Evolutionary conservation across 192 early-diverging fungal genomes (phyloP), one percentile per base, ranked within the genome.

Genomic region (Gorgonomyces haynaldii): DNA sequence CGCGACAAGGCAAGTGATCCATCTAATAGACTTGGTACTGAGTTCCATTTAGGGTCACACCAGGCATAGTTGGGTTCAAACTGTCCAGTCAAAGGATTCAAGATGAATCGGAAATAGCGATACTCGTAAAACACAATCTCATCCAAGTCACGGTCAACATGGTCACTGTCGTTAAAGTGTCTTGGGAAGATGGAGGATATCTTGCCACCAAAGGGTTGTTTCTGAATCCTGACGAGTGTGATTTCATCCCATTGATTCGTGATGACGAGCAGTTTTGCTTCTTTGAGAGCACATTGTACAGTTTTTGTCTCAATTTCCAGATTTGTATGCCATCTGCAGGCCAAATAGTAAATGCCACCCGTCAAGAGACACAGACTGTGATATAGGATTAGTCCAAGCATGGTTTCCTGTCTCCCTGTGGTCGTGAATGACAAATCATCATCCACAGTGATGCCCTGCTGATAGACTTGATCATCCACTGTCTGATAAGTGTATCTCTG

Each of bases 311-410:
- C 49, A 24, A 93, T 71, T 56, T 78, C 83, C 65, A 81, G 71
- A 16, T 54, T 56, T 41, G 89, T 86, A 28, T 95, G 56, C 92
- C 95, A 96, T 24, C 89, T 81, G 37, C 78, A 82, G 8, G 91
- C 36, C 13, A 96, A 62, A 42, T 78, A 89, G 1, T 83, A 52
- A 6, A 82, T 54, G 3, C 92, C 92, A 2, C 68, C 53, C 2
- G 88, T 74, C 35, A 83, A 48, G 25, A 86, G 10, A 17, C 78
- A 84, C 2, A 81, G 28, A 4, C 83, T 6, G 42, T 76, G 60
- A 60, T 86, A 93, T 4, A 83, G 25, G 36, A 77, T 68, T 5
- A 76, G 45, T 0, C 64, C 66, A 1, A 60, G 26, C 24, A 47
- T 22, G 16, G 67, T 62, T 59, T 66, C 72, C 2, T 62, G 61